Evolutionary conservation across 1,284 basidiomycete genomes (phyloP), one percentile per base, ranked within the genome.

Genomic region (Sporisorium exsertum): DNA sequence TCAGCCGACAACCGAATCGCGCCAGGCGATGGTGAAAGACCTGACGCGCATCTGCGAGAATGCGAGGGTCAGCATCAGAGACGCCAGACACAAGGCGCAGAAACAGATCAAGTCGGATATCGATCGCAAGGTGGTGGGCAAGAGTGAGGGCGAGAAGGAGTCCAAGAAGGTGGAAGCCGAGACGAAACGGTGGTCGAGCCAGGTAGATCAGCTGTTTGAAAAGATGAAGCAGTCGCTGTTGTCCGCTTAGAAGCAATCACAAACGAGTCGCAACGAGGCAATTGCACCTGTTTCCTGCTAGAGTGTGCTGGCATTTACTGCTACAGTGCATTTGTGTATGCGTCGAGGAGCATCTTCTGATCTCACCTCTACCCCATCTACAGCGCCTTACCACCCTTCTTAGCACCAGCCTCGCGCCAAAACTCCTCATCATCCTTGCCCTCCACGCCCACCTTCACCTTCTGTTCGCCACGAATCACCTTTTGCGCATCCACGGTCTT

Each of bases 41-140:
- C 63, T 82, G 12, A 70, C 75, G n/a, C 46, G 65, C 12, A 81
- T 84, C 58, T 82, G 83, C 66, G 84, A 85, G 54, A 82, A 84
- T 37, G 83, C 83, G 1, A 72, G 78, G 35, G 77, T 81, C 20
- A 78, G 77, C 22, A 78, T 85, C 40, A 57, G 84, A 22, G 58
- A 71, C 29, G 81, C 77, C 27, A 52, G 84, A 12, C 84, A 85
- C 55, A 56, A 58, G 13, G 84, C 77, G 12, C 82, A 81, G 62
- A 85, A 85, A 65, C 80, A 83, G 56, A 76, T 85, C 67, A 81
- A 80, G 64, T 61, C 62, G 22, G 84, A 85, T 64, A 67, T 77
- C 37, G 78, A 84, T 42, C 15, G 57, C 35, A 84, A 84, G 47
- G 64, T 84, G 18, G 72, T 85, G 1, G 80, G 83, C 26, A 78